Evolutionary conservation across 2,329 filamentous ascomycete species (phyloP).

Genomic region (Dendryphion nanum): DNA sequence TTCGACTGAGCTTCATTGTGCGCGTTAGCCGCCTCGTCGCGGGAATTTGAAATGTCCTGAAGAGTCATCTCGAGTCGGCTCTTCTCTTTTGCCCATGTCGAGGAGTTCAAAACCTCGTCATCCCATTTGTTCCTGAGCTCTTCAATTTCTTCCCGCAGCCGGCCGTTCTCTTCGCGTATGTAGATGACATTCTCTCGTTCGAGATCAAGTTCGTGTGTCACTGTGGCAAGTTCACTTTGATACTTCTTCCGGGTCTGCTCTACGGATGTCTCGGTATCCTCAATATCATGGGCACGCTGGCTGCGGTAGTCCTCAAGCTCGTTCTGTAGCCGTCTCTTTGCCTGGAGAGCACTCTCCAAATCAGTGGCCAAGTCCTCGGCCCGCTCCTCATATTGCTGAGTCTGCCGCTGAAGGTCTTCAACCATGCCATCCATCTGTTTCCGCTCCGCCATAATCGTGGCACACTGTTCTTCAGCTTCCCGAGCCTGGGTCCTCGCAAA

Average conservation of each 20-base stretch:
- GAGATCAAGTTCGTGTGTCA: slow-evolving; percentile 89
- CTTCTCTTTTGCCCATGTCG: slow-evolving; percentile 98
- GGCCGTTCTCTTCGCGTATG: slow-evolving; percentile 78
- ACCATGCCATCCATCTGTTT: slow-evolving; percentile 85
- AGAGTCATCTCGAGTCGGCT: slow-evolving; percentile 85
- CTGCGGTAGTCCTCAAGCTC: slow-evolving; percentile 97
- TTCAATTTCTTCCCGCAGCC: slow-evolving; percentile 92
- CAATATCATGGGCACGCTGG: slow-evolving; percentile 91
- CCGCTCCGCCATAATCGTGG: slow-evolving; percentile 85
- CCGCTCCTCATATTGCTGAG: slow-evolving; percentile 85
- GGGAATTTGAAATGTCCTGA: slow-evolving; percentile 83
- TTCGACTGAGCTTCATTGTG: slow-evolving; percentile 95
- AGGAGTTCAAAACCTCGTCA: slow-evolving; percentile 94
- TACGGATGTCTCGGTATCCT: slow-evolving; percentile 93
- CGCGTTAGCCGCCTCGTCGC: slow-evolving; percentile 87
- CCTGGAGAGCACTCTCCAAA: slow-evolving; percentile 77
- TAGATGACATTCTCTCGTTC: slow-evolving; percentile 88
- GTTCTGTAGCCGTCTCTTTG: slow-evolving; percentile 92
- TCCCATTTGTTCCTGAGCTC: slow-evolving; percentile 96
- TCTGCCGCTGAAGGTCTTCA: slow-evolving; percentile 86
- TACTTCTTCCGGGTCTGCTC: slow-evolving; percentile 98
- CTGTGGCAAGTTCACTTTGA: slow-evolving; percentile 82
- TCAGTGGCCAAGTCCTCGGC: slow-evolving; percentile 91
- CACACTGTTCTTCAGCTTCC: slow-evolving; percentile 89
- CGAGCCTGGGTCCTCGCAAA: slow-evolving; percentile 87